phyloP scores from a whole-genome alignment of 2,329 filamentous ascomycete genomes.

The Didymella exigua region DNA sequence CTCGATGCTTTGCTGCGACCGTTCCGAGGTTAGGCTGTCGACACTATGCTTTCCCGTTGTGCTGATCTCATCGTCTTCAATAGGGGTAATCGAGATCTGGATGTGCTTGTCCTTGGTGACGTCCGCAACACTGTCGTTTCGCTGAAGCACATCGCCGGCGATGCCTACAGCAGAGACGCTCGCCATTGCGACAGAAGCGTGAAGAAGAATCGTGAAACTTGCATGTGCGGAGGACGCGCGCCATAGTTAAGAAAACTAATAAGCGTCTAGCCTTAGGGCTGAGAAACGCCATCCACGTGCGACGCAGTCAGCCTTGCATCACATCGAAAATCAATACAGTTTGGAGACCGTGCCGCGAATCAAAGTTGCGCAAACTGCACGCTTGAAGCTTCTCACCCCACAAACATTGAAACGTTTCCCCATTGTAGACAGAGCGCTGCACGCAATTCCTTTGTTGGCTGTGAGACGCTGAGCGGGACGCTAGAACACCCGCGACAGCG shows the following conservation, averaged over 20 bases:
- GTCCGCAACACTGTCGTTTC: constrained; percentile 12
- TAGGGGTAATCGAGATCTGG: constrained; percentile 9
- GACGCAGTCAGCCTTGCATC: constrained; percentile 20
- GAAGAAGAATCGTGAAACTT: constrained; percentile 10
- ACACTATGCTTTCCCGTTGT: constrained; percentile 11
- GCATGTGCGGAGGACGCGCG: constrained; percentile 6
- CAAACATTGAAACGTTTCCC: constrained; percentile 1
- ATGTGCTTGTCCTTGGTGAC: constrained; percentile 14
- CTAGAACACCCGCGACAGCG: constrained; percentile 13
- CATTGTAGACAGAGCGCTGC: constrained; percentile 1
- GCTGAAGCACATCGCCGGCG: constrained; percentile 17
- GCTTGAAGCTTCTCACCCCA: constrained; percentile 9
- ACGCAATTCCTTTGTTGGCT: not conserved
- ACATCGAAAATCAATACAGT: constrained; percentile 15
- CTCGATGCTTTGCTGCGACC: constrained; percentile 11
- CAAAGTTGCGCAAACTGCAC: not conserved
- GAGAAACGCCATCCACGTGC: constrained; percentile 17
- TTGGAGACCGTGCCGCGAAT: constrained; percentile 9
- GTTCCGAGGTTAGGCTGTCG: constrained; percentile 8
- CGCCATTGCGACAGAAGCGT: constrained; percentile 14
- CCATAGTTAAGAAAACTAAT: constrained; percentile 16
- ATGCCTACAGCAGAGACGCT: constrained; percentile 13
- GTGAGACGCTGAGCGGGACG: constrained; percentile 11
- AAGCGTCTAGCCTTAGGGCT: constrained; percentile 21
- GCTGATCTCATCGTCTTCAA: constrained; percentile 16